Base-by-base conservation (phyloP, 768 basidiomycete species). In the Hypholoma sublateritium region DNA sequence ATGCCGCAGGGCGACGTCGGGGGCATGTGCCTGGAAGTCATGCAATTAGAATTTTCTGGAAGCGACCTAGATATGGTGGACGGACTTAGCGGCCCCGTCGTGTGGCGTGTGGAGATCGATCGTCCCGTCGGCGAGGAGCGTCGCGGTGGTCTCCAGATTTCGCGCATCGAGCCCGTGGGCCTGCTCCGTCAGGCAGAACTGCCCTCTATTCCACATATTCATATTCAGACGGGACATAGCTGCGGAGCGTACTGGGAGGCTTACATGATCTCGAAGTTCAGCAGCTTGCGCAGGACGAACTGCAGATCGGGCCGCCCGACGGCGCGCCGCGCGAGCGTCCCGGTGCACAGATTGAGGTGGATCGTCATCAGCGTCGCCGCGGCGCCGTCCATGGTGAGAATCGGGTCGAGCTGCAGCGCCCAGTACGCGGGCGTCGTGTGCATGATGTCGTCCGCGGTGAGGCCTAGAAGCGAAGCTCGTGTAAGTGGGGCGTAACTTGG, bases 101-200 rank as follows among this genome's bases (percentile, higher is more conserved):
- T 46, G 52, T 2, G 77, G 76, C 0, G 76, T 76, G 58, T 77
- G 59, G 17, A 80, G 64, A 32, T 65, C 61, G 50, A 77, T 77
- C 5, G 62, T 64, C 0, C 77, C 79, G 28, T 66, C 62, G 0
- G 70, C 65, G 0, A 75, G 65, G 28, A 74, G 60, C 0, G 73
- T 77, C 9, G 77, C 77, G 0, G 72, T 74, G 0, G 79, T 79
- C 61, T 79, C 77, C 6, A 79, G 50, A 60, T 78, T 70, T 17
- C 68, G 51, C 19, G 69, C 74, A 50, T 80, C 77, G 2, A 80
- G 65, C n/a, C 79, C 79, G 53, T 79, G 79, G 0, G 72, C 77
- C 6, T 77, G 57, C 61, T 80, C 79, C 2, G 79, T 80, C 52
- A 80, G 59, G 51, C 72, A 72, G 57, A 66, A 80, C 53, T 77